phyloP scores from a whole-genome alignment of 2,329 filamentous ascomycete genomes.

The Chrysoporthe cubensis region DNA sequence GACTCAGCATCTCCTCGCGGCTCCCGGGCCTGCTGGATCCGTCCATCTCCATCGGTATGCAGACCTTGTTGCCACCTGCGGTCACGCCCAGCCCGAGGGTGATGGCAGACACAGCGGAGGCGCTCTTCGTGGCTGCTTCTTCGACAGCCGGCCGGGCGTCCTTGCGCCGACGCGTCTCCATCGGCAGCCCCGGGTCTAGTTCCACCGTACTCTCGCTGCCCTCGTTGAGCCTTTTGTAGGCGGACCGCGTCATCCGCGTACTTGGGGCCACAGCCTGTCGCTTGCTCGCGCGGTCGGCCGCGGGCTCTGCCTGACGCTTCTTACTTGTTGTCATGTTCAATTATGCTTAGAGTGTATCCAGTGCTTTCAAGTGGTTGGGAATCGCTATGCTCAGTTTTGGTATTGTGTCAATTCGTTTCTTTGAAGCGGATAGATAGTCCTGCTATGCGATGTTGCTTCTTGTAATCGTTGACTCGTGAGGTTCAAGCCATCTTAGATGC shows the following conservation, averaged over 20 bases:
- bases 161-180: neutral
- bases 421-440: neutral
- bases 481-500: neutral
- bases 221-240: slow-evolving; percentile 13
- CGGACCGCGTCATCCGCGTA: slow-evolving; percentile 17
- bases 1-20: neutral
- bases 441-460: neutral
- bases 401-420: neutral
- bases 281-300: neutral
- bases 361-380: neutral
- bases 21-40: neutral
- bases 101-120: neutral
- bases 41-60: neutral
- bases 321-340: neutral
- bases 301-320: slow-evolving; percentile 14
- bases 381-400: neutral
- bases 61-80: neutral
- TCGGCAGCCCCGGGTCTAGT: slow-evolving; percentile 20
- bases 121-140: neutral
- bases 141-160: neutral
- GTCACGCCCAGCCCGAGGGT: neutral
- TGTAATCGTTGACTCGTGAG: neutral
- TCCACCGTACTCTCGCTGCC: neutral
- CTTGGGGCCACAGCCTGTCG: neutral
- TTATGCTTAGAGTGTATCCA: too few relatives aligned